Conservation (phyloP, 148 eudicot species). For the Beta vulgaris region DNA sequence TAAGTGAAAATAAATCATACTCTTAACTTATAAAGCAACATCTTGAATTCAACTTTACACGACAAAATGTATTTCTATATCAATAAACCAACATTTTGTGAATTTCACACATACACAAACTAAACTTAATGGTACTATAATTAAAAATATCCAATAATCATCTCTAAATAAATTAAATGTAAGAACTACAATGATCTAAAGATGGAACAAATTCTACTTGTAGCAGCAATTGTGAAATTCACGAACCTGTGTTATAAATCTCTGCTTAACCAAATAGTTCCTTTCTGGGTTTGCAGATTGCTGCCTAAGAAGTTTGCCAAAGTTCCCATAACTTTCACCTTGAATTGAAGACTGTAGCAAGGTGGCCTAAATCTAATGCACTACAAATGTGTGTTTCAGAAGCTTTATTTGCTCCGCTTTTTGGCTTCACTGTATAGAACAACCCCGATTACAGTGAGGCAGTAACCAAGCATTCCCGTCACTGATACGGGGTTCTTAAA, state of each 20-base stretch:
- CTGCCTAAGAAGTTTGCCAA: background rate
- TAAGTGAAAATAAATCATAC: too few species aligned
- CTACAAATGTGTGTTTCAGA: background rate
- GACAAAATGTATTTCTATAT: slow-evolving; percentile 2
- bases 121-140: slow-evolving; percentile 4
- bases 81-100: background rate
- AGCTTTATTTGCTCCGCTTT: slow-evolving; percentile 49
- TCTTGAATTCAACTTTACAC: background rate
- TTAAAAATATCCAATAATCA: slow-evolving; percentile 2
- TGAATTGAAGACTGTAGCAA: background rate
- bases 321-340: slow-evolving; percentile 6
- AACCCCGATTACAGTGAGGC: slow-evolving; percentile 63
- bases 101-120: slow-evolving; percentile 1
- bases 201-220: background rate
- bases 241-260: background rate
- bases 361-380: slow-evolving; percentile 2
- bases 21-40: background rate
- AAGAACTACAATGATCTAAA: slow-evolving; percentile 17
- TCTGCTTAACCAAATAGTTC: slow-evolving; percentile 5
- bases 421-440: slow-evolving; percentile 71
- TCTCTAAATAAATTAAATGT: slow-evolving; percentile 8
- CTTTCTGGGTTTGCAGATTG: background rate
- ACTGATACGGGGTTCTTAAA: slow-evolving; percentile 71
- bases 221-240: slow-evolving; percentile 7
- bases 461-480: slow-evolving; percentile 77